Percentiles rank a stretch among this genome's conserved stretches.
Conservation (phyloP, 352 stramenopile species). For the Phytophthora kernoviae region DNA sequence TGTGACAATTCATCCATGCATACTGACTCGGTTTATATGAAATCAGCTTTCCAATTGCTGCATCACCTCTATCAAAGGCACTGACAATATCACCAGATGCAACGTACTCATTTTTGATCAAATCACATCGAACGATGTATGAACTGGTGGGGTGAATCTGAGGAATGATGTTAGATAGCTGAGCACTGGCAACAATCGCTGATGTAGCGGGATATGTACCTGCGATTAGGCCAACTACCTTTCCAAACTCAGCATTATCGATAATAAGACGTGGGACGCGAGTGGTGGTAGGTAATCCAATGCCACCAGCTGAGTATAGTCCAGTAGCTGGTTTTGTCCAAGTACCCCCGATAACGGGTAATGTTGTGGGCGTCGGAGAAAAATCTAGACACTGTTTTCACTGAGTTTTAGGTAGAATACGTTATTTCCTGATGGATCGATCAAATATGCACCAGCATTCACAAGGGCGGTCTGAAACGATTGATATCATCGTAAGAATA, state of each 20-base stretch:
- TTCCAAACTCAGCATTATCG: slow-evolving; percentile 11
- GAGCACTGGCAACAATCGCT: background rate
- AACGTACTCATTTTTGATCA: slow-evolving; percentile 7
- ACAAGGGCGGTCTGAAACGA: background rate
- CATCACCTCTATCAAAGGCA: slow-evolving; percentile 1
- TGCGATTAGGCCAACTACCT: slow-evolving; percentile 1
- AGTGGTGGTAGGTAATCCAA: background rate
- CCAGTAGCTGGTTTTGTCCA: slow-evolving; percentile 3
- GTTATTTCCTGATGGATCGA: background rate
- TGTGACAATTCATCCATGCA: slow-evolving; percentile 2
- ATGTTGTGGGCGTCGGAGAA: background rate
- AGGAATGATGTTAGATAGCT: slow-evolving; percentile 8
- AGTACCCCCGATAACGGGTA: background rate
- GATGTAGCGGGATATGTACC: slow-evolving; percentile 5
- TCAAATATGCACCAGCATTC: background rate
- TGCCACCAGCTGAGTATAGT: slow-evolving; percentile 5
- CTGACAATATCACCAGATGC: background rate
- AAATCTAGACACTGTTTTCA: background rate
- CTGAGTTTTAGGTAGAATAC: background rate
- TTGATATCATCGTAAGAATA: slow-evolving; percentile 2
- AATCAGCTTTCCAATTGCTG: slow-evolving; percentile 3
- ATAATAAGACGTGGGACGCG: slow-evolving; percentile 12
- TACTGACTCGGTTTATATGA: slow-evolving; percentile 3
- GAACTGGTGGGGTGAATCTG: background rate
- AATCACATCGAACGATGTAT: slow-evolving; percentile 9